Base-by-base conservation (phyloP, 192 early-diverging fungal species). In the Coemansia sp. region DNA sequence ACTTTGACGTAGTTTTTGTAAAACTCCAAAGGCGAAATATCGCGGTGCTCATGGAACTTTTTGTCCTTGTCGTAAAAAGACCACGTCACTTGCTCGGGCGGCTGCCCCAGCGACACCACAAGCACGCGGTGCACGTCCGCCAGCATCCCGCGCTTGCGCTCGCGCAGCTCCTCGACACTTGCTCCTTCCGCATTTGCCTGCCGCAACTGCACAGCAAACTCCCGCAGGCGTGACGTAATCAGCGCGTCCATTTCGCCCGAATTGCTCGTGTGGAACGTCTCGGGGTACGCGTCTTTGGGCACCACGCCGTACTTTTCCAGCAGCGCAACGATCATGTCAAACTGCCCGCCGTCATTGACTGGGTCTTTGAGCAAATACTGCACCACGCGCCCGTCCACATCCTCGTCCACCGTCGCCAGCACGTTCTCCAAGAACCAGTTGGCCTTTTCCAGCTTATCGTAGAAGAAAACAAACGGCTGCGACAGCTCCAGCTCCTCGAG, bases 341-440 rank as follows among this genome's bases (percentile, higher is more conserved):
- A 92, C 70, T 89, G 88, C 5, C 90, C 90, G 22, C 90, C 88
- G 50, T 90, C 90, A 37, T 66, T 75, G 28, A 90, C 66, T n/a
- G 90, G 89, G 20, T 77, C 78, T 46, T 77, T 77, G 22, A 92
- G 74, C 57, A 92, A 59, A 56, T 85, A 89, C 72, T 90, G 87
- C 26, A 92, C 81, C 6, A 88, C 82, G 28, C 88, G 86, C 31
- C 85, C 85, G 47, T 87, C 82, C 15, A 90, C 69, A 21, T 88
- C 83, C 51, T 79, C 66, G 37, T 88, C 84, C 17, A 81, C 78
- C 25, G 88, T 70, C 22, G 82, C 79, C 69, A 92, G 87, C 69
- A 92, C 83, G 64, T 84, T 87, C 62, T 90, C 90, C 60, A 92
- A 65, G 76, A 92, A 92, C 82, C 86, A 91, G 68, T 93, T 93